Conservation (phyloP, 106 monocot species). For the Phalaenopsis aphrodite region DNA sequence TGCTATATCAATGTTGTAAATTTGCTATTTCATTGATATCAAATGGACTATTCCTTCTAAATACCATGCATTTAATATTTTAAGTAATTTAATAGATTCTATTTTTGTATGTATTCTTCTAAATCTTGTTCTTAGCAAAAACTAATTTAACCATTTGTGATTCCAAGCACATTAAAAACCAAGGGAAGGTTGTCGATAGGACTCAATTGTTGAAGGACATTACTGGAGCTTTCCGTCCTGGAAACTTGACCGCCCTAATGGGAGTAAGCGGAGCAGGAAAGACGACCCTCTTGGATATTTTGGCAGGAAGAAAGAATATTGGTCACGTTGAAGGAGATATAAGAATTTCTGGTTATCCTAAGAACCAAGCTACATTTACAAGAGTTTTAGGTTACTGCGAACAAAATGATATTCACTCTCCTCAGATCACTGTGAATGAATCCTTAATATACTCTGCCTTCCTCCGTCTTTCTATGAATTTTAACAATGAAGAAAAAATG, state of each 20-base stretch:
- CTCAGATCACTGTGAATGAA: slow-evolving; percentile 51
- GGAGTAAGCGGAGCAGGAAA: slow-evolving; percentile 66
- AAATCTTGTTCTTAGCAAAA: too few species aligned
- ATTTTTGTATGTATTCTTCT: too few species aligned
- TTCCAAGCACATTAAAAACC: slow-evolving; percentile 47
- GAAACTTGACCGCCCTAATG: slow-evolving; percentile 53
- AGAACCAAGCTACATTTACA: slow-evolving; percentile 58
- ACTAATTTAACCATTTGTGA: too few species aligned
- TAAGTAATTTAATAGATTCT: too few species aligned
- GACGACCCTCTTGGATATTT: slow-evolving; percentile 62
- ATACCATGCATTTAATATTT: background rate
- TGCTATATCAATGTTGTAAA: too few species aligned
- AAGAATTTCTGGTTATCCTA: slow-evolving; percentile 44
- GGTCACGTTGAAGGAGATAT: slow-evolving; percentile 61
- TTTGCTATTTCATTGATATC: too few species aligned
- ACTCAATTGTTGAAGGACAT: slow-evolving; percentile 37
- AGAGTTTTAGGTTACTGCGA: slow-evolving; percentile 58
- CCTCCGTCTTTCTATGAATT: slow-evolving; percentile 33
- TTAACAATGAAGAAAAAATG: slow-evolving; percentile 32
- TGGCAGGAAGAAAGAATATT: slow-evolving; percentile 55
- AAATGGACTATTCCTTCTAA: too few species aligned
- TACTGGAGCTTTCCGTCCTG: slow-evolving; percentile 45
- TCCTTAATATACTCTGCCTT: slow-evolving; percentile 37
- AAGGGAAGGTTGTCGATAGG: slow-evolving; percentile 42
- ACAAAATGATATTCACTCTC: slow-evolving; percentile 62